Percentiles rank a stretch among this genome's conserved stretches.
phyloP scores from a whole-genome alignment of 345 rosid genomes.

The Citrus hindsii region DNA sequence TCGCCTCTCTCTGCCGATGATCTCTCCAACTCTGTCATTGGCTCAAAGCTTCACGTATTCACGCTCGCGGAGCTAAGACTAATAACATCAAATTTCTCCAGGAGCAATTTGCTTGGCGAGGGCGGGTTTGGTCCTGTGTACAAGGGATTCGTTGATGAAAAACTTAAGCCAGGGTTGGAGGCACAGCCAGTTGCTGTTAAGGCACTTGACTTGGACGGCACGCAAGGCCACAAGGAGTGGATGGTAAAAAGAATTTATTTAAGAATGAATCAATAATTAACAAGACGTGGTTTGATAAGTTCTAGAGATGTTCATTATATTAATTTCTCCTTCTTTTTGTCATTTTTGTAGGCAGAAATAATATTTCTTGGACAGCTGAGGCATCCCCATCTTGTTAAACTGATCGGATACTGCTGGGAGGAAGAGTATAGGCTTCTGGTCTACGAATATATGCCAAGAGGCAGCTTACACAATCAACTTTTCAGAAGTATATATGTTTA shows the following conservation, averaged over 20 bases:
- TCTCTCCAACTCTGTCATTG: slow-evolving; percentile 51
- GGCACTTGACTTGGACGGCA: slow-evolving; percentile 59
- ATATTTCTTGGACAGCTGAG: slow-evolving; percentile 74
- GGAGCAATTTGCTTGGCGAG: slow-evolving; percentile 62
- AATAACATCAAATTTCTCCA: slow-evolving; percentile 45
- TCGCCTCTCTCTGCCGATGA: slow-evolving; percentile 51
- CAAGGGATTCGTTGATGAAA: slow-evolving; percentile 65
- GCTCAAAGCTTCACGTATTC: slow-evolving; percentile 54
- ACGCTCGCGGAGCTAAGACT: slow-evolving; percentile 48
- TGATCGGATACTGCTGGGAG: slow-evolving; percentile 79
- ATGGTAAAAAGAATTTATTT: slow-evolving; percentile 34
- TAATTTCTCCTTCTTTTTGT: not conserved
- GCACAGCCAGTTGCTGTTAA: slow-evolving; percentile 81
- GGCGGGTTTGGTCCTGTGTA: slow-evolving; percentile 83
- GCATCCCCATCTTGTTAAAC: slow-evolving; percentile 69
- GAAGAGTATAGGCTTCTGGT: slow-evolving; percentile 67
- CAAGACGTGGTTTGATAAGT: not conserved
- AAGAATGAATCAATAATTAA: no score
- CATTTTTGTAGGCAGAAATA: slow-evolving; percentile 63
- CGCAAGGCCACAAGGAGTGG: slow-evolving; percentile 88
- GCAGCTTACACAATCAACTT: slow-evolving; percentile 75
- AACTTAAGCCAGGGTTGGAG: slow-evolving; percentile 46
- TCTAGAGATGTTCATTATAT: not conserved
- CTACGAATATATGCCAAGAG: slow-evolving; percentile 71
- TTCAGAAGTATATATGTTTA: slow-evolving; percentile 48